Evolutionary conservation across 1,139 yeast genomes (phyloP).

Genomic region (Pneumocystis carinii): DNA sequence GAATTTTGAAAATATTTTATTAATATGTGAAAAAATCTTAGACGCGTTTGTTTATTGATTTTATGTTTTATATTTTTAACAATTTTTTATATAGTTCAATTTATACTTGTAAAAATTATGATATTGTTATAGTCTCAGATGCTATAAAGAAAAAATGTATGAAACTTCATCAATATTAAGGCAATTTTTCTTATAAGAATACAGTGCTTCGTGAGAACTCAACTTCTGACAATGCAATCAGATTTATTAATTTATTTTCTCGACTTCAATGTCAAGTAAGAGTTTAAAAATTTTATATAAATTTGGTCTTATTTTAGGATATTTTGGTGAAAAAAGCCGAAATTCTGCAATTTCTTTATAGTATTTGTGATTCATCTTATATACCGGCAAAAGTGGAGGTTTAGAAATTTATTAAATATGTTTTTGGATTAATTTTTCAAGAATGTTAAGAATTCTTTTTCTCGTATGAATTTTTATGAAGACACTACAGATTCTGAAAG

Average conservation of each 20-base stretch:
- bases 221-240: background rate
- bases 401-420: background rate
- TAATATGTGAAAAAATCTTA: background rate
- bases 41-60: background rate
- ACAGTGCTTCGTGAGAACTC: background rate
- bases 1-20: background rate
- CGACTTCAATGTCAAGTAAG: background rate
- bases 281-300: background rate
- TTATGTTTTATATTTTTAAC: background rate
- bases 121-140: background rate
- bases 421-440: background rate
- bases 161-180: background rate
- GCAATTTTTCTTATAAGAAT: background rate
- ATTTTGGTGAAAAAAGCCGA: background rate
- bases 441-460: background rate
- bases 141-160: background rate
- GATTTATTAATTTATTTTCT: slow-evolving; percentile 1
- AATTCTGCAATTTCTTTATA: background rate
- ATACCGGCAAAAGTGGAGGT: background rate
- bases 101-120: background rate
- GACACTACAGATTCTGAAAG: background rate
- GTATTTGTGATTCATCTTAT: background rate
- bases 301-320: background rate
- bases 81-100: background rate
- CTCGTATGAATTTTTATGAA: background rate